Conservation (phyloP, 306 rosid genomes). For the Trifolium dubium region DNA sequence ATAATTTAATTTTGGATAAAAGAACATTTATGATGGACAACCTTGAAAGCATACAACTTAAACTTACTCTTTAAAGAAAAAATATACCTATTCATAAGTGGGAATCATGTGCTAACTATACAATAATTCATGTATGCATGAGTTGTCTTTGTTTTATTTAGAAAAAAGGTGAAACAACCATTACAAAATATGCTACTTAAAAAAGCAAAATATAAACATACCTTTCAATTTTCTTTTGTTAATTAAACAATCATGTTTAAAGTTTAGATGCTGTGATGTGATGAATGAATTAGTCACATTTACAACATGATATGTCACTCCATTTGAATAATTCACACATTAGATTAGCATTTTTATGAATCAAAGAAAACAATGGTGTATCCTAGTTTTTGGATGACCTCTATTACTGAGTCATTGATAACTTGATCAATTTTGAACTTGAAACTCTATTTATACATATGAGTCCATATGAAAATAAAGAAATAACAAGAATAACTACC, state of each 20-base stretch:
- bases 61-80: constrained; percentile 21
- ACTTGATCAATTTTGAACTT: neutral
- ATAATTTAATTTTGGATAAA: neutral
- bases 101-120: constrained; percentile 36
- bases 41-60: neutral
- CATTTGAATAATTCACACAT: constrained; percentile 11
- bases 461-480: neutral
- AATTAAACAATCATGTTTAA: neutral
- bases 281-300: constrained; percentile 5
- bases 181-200: neutral
- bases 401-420: neutral
- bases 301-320: neutral
- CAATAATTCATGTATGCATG: constrained; percentile 16
- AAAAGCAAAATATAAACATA: neutral
- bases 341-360: constrained; percentile 2
- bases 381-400: neutral
- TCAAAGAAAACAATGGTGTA: neutral
- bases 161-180: neutral
- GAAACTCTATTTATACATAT: neutral
- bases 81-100: neutral
- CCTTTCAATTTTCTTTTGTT: neutral
- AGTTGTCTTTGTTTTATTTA: constrained; percentile 20
- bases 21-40: neutral
- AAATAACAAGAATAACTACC: neutral
- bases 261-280: constrained; percentile 11